Evolutionary conservation across 2,329 filamentous ascomycete species (phyloP).

Genomic region (Diatrype stigma): DNA sequence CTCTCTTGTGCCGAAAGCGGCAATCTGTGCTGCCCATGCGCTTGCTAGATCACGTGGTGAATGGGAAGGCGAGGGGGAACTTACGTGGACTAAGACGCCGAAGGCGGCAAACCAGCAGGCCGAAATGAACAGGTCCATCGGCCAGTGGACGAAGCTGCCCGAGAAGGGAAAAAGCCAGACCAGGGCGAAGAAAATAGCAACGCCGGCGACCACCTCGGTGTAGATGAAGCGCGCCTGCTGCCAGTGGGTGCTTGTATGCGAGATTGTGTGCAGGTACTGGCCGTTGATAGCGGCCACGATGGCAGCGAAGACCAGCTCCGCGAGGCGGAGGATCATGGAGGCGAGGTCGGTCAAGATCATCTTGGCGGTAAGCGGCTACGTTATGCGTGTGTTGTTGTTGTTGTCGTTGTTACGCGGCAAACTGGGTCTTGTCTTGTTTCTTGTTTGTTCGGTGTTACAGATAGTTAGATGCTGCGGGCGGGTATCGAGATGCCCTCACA

Average conservation of each 20-base stretch:
- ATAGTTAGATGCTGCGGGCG: too few species aligned
- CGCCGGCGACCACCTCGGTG: constrained; percentile 64
- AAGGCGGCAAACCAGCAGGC: constrained; percentile 68
- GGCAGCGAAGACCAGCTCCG: constrained; percentile 65
- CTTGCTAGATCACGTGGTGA: too few species aligned
- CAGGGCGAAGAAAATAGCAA: constrained; percentile 65
- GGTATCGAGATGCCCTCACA: too few species aligned
- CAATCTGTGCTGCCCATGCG: too few species aligned
- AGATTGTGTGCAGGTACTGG: constrained; percentile 54
- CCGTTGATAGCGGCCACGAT: constrained; percentile 70
- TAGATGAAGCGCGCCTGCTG: constrained; percentile 67
- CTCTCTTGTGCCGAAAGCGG: too few species aligned
- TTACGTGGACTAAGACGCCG: constrained; percentile 59
- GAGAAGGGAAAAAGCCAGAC: constrained; percentile 72
- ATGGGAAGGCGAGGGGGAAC: constrained; percentile 12
- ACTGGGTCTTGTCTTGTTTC: not conserved
- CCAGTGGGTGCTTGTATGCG: constrained; percentile 43
- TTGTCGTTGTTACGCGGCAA: not conserved
- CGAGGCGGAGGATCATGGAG: constrained; percentile 54
- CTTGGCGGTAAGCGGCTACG: constrained; percentile 11
- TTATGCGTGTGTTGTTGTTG: not conserved
- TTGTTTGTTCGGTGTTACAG: not conserved
- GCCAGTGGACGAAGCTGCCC: constrained; percentile 64
- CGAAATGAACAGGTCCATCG: constrained; percentile 65
- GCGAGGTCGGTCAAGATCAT: constrained; percentile 53